Evolutionary conservation across 2,329 filamentous ascomycete genomes (phyloP).

Genomic region (Colletotrichum sp.): DNA sequence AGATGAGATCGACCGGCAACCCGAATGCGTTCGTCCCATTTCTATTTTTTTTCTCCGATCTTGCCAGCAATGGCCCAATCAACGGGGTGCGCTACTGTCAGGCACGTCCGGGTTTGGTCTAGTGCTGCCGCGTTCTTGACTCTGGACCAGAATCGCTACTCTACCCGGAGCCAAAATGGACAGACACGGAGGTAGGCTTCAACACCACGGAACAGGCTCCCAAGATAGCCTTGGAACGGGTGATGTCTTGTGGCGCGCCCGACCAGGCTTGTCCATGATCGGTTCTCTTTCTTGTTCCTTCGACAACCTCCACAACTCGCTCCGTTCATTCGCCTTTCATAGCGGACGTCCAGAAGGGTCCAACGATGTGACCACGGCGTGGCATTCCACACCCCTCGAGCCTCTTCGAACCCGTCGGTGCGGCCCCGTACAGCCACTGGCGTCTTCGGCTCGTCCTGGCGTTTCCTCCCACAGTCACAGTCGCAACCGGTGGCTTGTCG

Average conservation of each 20-base stretch:
- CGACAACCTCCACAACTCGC: background rate
- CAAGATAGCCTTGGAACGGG: background rate
- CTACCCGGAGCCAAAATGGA: background rate
- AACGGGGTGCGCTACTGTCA: constrained; percentile 1
- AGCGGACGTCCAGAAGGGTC: background rate
- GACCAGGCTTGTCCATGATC: background rate
- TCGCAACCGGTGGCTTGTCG: constrained; percentile 2
- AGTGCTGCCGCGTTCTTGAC: background rate
- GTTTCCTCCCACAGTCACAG: background rate
- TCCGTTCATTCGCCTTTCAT: background rate
- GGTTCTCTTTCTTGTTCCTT: background rate
- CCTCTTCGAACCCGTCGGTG: constrained; percentile 8
- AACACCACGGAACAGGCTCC: background rate
- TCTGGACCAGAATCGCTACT: background rate
- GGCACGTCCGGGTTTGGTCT: background rate
- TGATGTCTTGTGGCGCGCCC: background rate
- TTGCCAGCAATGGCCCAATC: background rate
- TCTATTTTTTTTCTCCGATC: background rate
- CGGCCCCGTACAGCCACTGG: background rate
- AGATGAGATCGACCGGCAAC: background rate
- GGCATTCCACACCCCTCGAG: constrained; percentile 6
- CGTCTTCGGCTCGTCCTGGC: background rate
- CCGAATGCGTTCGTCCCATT: constrained; percentile 1
- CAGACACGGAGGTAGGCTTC: background rate
- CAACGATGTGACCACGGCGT: background rate